These are phyloP conservation scores for Ambrosiella xylebori DNA, from an alignment of 2,329 filamentous ascomycete species.

Conservation along the genomic window DNA sequence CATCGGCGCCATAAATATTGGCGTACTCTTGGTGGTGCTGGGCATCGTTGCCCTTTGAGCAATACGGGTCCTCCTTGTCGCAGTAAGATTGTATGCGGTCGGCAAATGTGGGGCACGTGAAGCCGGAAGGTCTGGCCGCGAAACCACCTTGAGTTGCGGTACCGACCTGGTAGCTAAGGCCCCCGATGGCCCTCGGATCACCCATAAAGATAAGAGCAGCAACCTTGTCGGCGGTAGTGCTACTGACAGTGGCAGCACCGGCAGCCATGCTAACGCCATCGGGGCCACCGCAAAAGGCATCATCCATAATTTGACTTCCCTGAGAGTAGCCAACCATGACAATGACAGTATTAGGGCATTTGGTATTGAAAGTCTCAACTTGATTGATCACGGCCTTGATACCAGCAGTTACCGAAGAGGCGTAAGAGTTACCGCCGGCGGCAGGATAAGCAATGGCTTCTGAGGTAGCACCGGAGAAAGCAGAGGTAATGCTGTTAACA, in stretches of 20 bases:
- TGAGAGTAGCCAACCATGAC: constrained; percentile 47
- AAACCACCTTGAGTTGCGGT: constrained; percentile 41
- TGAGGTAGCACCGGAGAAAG: constrained; percentile 32
- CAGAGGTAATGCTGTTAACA: constrained; percentile 30
- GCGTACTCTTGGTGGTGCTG: constrained; percentile 46
- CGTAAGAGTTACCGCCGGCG: constrained; percentile 45
- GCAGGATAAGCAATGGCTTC: constrained; percentile 43
- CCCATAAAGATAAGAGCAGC: constrained; percentile 51
- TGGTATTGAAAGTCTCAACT: constrained; percentile 38
- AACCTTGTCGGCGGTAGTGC: constrained; percentile 34
- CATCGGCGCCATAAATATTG: constrained; percentile 41
- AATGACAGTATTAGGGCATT: constrained; percentile 39
- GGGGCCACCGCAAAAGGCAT: constrained; percentile 43
- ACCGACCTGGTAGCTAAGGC: constrained; percentile 41
- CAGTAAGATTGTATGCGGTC: constrained; percentile 47
- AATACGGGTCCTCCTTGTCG: constrained; percentile 46
- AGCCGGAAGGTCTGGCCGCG: constrained; percentile 39
- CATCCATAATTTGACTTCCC: constrained; percentile 47
- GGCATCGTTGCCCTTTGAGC: constrained; percentile 45
- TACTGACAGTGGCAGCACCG: constrained; percentile 26
- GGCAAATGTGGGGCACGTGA: constrained; percentile 33
- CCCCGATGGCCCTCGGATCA: constrained; percentile 38
- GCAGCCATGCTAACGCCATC: constrained; percentile 29
- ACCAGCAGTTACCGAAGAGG: constrained; percentile 38
- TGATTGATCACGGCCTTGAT: constrained; percentile 40